These are phyloP conservation scores for Mentha longifolia DNA, from an alignment of 257 asterid genomes.

Conservation along the genomic window DNA sequence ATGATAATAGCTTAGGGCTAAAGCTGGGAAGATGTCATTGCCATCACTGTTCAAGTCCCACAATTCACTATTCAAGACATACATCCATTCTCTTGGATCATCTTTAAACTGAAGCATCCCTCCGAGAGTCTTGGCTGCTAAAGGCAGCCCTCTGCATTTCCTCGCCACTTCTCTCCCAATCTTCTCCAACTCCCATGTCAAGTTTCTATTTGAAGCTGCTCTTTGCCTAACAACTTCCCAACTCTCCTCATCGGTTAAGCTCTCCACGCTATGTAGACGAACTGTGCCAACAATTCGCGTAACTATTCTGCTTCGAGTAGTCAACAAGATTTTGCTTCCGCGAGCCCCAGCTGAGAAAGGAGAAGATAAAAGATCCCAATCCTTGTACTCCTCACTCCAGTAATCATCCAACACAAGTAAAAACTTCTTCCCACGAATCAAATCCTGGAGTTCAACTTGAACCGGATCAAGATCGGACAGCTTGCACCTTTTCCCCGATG, in stretches of 20 bases:
- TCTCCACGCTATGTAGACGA: constrained; percentile 27
- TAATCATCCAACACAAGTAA: constrained; percentile 47
- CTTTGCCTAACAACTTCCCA: constrained; percentile 45
- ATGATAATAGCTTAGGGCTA: constrained; percentile 45
- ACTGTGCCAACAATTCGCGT: constrained; percentile 38
- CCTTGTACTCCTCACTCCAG: constrained; percentile 41
- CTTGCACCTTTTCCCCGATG: constrained; percentile 31
- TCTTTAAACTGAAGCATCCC: constrained; percentile 38
- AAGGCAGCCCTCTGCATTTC: constrained; percentile 48
- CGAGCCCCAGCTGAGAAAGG: constrained; percentile 31
- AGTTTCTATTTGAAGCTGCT: constrained; percentile 20
- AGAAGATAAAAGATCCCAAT: constrained; percentile 39
- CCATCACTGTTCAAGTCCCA: constrained; percentile 42
- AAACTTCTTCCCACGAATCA: constrained; percentile 34
- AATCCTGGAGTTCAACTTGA: constrained; percentile 29
- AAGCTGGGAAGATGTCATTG: constrained; percentile 36
- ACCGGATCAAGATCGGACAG: constrained; percentile 31
- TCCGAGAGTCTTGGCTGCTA: constrained; percentile 46
- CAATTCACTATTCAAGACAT: constrained; percentile 37
- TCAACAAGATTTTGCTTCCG: constrained; percentile 45
- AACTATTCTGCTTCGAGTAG: constrained; percentile 45
- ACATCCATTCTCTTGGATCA: constrained; percentile 35
- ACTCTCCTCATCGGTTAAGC: constrained; percentile 38
- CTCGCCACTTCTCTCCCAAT: constrained; percentile 38
- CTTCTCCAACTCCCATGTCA: constrained; percentile 22